Evolutionary conservation across 352 stramenopile species (phyloP).

Genomic region (Peronospora farinosa): DNA sequence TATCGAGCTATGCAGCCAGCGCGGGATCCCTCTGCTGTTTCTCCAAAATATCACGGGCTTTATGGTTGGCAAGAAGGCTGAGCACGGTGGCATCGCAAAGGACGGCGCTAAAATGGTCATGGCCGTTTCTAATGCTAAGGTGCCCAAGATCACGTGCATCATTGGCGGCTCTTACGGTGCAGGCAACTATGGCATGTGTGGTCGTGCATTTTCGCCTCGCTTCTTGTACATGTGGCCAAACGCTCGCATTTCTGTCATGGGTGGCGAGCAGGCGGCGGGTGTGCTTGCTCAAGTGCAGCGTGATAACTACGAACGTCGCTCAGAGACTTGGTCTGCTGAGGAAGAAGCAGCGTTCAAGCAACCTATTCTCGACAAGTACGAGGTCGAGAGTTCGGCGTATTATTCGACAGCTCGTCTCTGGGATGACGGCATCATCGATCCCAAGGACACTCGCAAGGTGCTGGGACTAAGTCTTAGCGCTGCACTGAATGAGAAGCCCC

Average conservation of each 20-base stretch:
- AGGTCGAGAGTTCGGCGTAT: constrained; percentile 90
- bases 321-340: constrained; percentile 56
- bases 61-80: constrained; percentile 96
- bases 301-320: constrained; percentile 78
- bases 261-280: constrained; percentile 93
- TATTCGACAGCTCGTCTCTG: constrained; percentile 94
- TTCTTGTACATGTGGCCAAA: constrained; percentile 99
- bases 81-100: constrained; percentile 96
- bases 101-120: constrained; percentile 95
- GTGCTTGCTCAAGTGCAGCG: constrained; percentile 94
- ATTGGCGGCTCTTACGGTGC: constrained; percentile 95
- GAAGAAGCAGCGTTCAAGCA: constrained; percentile 92
- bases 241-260: constrained; percentile 95
- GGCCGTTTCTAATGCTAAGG: constrained; percentile 90
- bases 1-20: constrained; percentile 95
- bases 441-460: constrained; percentile 89
- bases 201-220: constrained; percentile 91
- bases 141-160: constrained; percentile 97
- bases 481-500: constrained; percentile 59
- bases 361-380: constrained; percentile 94
- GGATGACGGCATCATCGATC: constrained; percentile 98
- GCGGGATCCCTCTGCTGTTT: constrained; percentile 94
- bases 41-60: constrained; percentile 98
- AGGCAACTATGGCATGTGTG: constrained; percentile 97
- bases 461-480: constrained; percentile 72